phyloP scores from a whole-genome alignment of 176 grass and related monocot genomes.

The Juncus effusus region DNA sequence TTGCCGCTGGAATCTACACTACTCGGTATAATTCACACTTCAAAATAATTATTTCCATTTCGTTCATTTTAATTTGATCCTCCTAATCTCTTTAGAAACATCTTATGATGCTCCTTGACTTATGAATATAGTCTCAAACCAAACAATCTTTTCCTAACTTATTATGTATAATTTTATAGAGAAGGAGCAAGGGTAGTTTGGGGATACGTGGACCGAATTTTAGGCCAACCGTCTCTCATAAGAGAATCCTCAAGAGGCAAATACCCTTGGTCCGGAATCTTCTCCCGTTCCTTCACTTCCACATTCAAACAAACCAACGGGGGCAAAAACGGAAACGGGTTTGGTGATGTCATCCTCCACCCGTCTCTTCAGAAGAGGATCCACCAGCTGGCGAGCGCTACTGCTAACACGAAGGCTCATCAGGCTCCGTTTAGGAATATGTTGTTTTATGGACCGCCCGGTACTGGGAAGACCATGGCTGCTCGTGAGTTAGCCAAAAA shows the following conservation, averaged over 20 bases:
- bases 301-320: slow-evolving; percentile 45
- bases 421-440: slow-evolving; percentile 99
- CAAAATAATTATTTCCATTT: not conserved
- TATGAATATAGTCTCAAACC: not conserved
- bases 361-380: slow-evolving; percentile 91
- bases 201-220: slow-evolving; percentile 97
- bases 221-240: slow-evolving; percentile 94
- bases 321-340: slow-evolving; percentile 67
- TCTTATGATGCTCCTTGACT: not conserved
- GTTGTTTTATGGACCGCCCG: slow-evolving; percentile 97
- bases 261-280: slow-evolving; percentile 81
- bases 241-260: slow-evolving; percentile 93
- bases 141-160: not conserved
- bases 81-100: not conserved
- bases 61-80: not conserved
- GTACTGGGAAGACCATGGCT: slow-evolving; percentile 98
- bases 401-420: slow-evolving; percentile 90
- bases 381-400: slow-evolving; percentile 83
- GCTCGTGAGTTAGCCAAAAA: slow-evolving; percentile 77
- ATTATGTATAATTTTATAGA: slow-evolving; percentile 26
- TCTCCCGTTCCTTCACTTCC: slow-evolving; percentile 52
- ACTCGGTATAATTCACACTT: slow-evolving; percentile 54
- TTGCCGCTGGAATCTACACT: slow-evolving; percentile 82
- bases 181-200: slow-evolving; percentile 94
- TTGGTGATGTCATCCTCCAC: slow-evolving; percentile 97